Conservation (phyloP, 1,139 yeast species). For the Citeromyces hawaiiensis region DNA sequence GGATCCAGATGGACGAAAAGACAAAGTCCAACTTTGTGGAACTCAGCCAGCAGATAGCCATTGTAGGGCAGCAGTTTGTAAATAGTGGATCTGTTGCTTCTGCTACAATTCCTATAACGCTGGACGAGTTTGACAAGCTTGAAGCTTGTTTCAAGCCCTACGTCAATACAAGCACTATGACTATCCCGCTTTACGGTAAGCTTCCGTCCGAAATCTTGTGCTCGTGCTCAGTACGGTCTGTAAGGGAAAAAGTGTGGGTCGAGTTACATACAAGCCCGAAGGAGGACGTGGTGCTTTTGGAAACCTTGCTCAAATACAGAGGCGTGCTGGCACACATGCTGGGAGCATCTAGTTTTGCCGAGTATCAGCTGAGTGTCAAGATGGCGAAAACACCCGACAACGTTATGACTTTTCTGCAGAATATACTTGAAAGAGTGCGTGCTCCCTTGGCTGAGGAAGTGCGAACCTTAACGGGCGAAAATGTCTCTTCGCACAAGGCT, state of each 20-base stretch:
- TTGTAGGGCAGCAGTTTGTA: conserved; percentile 72
- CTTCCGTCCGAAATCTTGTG: conserved; percentile 56
- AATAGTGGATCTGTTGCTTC: conserved; percentile 33
- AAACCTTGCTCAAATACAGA: conserved; percentile 48
- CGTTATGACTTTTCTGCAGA: conserved; percentile 54
- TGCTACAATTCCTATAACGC: conserved; percentile 15
- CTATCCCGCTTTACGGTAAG: conserved; percentile 58
- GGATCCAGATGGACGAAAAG: conserved; percentile 63
- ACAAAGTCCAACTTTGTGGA: conserved; percentile 62
- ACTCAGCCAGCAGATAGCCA: conserved; percentile 69
- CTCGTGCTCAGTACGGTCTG: conserved; percentile 37
- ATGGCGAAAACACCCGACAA: conserved; percentile 80
- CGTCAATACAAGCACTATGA: conserved; percentile 12
- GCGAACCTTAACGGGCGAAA: conserved; percentile 14
- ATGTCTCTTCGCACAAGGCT: conserved; percentile 24
- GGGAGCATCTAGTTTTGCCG: conserved; percentile 61
- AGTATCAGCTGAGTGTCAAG: conserved; percentile 76
- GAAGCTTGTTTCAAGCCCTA: background rate
- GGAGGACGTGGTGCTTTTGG: conserved; percentile 48
- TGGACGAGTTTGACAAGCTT: conserved; percentile 9
- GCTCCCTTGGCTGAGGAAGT: conserved; percentile 55
- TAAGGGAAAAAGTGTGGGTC: conserved; percentile 64
- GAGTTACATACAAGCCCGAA: conserved; percentile 45
- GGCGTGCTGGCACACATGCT: conserved; percentile 62
- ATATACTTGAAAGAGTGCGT: conserved; percentile 36